Conservation (phyloP, 2,329 filamentous ascomycete genomes). For the Falciphora oryzae region DNA sequence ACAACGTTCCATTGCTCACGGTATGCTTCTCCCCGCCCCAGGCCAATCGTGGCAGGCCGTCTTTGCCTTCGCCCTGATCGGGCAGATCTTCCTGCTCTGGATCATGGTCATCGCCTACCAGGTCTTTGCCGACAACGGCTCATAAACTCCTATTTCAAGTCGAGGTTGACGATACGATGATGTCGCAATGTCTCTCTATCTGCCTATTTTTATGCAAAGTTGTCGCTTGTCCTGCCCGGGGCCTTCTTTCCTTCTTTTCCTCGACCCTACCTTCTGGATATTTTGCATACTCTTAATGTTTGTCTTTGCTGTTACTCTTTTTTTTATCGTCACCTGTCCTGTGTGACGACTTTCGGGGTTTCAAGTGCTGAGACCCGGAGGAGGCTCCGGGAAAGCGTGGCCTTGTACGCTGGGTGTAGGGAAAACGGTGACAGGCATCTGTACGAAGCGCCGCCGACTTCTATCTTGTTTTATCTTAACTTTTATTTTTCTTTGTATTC, state of each 20-base stretch:
- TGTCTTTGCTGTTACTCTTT: neutral
- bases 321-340: neutral
- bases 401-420: neutral
- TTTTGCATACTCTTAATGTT: neutral
- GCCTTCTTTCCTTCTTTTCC: neutral
- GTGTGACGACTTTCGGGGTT: neutral
- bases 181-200: neutral
- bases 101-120: constrained; percentile 64
- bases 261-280: neutral
- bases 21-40: constrained; percentile 18
- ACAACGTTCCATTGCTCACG: neutral
- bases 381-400: neutral
- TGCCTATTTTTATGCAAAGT: neutral
- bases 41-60: constrained; percentile 60
- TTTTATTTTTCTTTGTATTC: neutral
- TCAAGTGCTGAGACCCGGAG: constrained; percentile 1
- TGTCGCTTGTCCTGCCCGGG: neutral
- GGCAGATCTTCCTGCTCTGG: constrained; percentile 57
- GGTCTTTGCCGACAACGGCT: constrained; percentile 42
- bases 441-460: neutral
- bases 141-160: neutral
- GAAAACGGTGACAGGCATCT: neutral
- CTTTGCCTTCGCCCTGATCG: constrained; percentile 57
- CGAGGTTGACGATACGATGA: too few species aligned
- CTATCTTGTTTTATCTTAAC: neutral